These are phyloP conservation scores for Paraconiothyrium brasiliense DNA, from an alignment of 2,329 filamentous ascomycete genomes.

Conservation along the genomic window DNA sequence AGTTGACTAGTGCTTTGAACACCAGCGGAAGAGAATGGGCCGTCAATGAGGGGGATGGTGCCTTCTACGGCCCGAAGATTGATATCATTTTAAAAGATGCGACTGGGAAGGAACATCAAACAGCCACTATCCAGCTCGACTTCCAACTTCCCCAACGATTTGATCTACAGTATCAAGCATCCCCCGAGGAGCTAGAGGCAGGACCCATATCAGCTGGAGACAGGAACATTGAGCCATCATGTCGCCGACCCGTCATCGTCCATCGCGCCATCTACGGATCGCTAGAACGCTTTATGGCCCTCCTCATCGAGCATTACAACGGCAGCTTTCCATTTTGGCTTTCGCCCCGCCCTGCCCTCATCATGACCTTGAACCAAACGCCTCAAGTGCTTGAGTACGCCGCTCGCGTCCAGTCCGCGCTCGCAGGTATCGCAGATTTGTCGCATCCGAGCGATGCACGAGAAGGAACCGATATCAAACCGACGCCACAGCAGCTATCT, in stretches of 20 bases:
- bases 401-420: slow-evolving; percentile 49
- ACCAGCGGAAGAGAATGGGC: slow-evolving; percentile 74
- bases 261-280: slow-evolving; percentile 87
- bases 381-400: slow-evolving; percentile 62
- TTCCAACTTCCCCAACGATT: slow-evolving; percentile 90
- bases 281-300: slow-evolving; percentile 83
- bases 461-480: slow-evolving; percentile 23
- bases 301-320: slow-evolving; percentile 84
- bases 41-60: slow-evolving; percentile 82
- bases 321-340: slow-evolving; percentile 88
- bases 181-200: slow-evolving; percentile 70
- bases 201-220: slow-evolving; percentile 59
- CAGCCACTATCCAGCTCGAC: slow-evolving; percentile 88
- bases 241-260: slow-evolving; percentile 74
- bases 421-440: slow-evolving; percentile 37
- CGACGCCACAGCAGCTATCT: slow-evolving; percentile 55
- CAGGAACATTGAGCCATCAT: slow-evolving; percentile 31
- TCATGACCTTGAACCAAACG: slow-evolving; percentile 76
- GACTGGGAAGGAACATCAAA: slow-evolving; percentile 82
- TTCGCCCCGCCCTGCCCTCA: slow-evolving; percentile 78
- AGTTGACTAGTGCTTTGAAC: slow-evolving; percentile 70
- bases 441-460: slow-evolving; percentile 20
- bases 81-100: slow-evolving; percentile 84
- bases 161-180: slow-evolving; percentile 76
- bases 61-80: slow-evolving; percentile 93